Percentiles rank a stretch among this genome's conserved stretches.
These are phyloP conservation scores for Pichia sp. DNA, from an alignment of 1,139 yeast species.

Conservation along the genomic window DNA sequence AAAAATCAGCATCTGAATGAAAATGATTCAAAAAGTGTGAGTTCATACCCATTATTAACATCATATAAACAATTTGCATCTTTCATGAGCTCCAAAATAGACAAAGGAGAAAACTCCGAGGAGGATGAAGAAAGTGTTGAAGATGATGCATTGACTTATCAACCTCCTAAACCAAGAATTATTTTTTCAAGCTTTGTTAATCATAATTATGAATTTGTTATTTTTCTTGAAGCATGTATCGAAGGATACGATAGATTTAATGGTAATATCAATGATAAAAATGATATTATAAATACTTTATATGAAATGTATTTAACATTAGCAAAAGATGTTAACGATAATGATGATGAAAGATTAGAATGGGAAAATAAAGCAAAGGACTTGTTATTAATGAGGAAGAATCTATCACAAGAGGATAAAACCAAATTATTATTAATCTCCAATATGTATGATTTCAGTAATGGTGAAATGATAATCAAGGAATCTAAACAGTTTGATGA, in stretches of 20 bases:
- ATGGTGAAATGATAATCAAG: constrained; percentile 39
- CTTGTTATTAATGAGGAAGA: constrained; percentile 32
- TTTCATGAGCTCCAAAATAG: constrained; percentile 37
- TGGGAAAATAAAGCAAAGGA: constrained; percentile 65
- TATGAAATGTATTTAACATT: constrained; percentile 74
- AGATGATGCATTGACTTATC: constrained; percentile 54
- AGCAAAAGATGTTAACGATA: constrained; percentile 34
- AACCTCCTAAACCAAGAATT: constrained; percentile 85
- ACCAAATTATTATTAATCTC: constrained; percentile 59
- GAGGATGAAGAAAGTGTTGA: constrained; percentile 9
- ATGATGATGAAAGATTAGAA: constrained; percentile 21
- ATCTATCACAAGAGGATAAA: constrained; percentile 42
- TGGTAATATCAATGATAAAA: constrained; percentile 62
- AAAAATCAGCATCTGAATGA: neutral
- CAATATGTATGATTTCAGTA: constrained; percentile 52
- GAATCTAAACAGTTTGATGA: constrained; percentile 19
- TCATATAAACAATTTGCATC: constrained; percentile 68
- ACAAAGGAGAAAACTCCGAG: neutral
- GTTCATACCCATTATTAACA: constrained; percentile 42
- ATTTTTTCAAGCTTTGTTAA: constrained; percentile 81
- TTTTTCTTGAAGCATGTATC: constrained; percentile 88
- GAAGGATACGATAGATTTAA: constrained; percentile 73
- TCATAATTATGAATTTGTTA: constrained; percentile 83
- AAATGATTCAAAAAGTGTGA: neutral
- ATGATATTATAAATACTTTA: constrained; percentile 67